Base-by-base conservation (phyloP, 2,329 filamentous ascomycete genomes). In the Podosphaera aphanis region DNA sequence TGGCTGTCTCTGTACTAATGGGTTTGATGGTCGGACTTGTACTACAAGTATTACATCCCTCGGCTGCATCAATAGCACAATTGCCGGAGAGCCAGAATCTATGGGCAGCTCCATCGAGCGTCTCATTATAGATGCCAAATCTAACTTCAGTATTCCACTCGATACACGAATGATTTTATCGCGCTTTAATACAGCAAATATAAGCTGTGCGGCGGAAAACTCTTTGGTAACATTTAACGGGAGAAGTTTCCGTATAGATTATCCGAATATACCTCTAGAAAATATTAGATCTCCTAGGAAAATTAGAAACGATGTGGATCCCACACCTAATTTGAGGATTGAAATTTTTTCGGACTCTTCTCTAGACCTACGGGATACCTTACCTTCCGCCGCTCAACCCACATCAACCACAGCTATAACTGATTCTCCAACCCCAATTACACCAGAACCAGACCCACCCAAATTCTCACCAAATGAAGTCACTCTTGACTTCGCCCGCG, bases 1-100 rank as follows among this genome's bases (percentile, higher is more conserved):
- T 62, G 79, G 78, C 11, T 98, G 88, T 59, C 74, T 94, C 38
- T 98, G 88, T 61, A 75, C 79, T 19, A 85, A 90, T 55, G 84
- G 86, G 1, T 95, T 88, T 59, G 86, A 81, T 0, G 78, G 78
- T 19, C 62, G 63, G 1, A 68, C 64, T 15, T 83, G 78, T 56
- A 66, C 62, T 1, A 62, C 62, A 1, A 62, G 61, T 13, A 61
- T 65, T 13, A 68, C 69, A 47, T 63, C 68, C 20, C 63, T 62
- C 1, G 67, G 66, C 41, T 82, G 77, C 54, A 68, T 70, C 5
- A 74, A 69, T 0, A 67, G 65, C 2, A 57, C 66, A 20, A 51
- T 61, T 19, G 63, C 64, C 37, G 55, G 55, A 0, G 56, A 52
- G 5, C 51, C 88, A 56, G 84, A 83, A 27, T 94, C 85, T 0